A percentile compares a stretch with the other conserved stretches of the same genome.
These are phyloP conservation scores for Fusarium incarnatum DNA, from an alignment of 2,329 filamentous ascomycete genomes.

Conservation along the genomic window DNA sequence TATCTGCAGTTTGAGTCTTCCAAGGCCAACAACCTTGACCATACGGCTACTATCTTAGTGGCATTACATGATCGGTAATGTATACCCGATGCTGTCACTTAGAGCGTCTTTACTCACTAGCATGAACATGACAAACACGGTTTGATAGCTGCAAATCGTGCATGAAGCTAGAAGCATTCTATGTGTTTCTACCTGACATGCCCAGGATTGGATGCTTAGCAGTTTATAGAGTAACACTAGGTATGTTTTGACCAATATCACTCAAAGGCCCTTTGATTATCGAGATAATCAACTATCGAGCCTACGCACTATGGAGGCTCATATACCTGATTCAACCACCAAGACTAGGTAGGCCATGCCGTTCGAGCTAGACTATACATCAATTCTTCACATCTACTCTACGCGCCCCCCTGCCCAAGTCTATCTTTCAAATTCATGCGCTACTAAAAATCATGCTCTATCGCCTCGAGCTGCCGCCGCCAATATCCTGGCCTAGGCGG, in stretches of 20 bases:
- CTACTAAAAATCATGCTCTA: slow-evolving; percentile 33
- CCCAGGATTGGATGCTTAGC: not conserved
- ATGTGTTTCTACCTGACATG: not conserved
- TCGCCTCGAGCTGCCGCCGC: slow-evolving; percentile 68
- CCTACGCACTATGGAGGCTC: not conserved
- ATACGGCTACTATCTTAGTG: not conserved
- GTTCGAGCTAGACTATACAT: not conserved
- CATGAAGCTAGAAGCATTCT: slow-evolving; percentile 1
- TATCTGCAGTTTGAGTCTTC: not conserved
- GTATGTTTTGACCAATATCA: not conserved
- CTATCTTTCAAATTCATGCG: slow-evolving; percentile 33
- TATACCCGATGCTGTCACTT: not conserved
- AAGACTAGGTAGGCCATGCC: not conserved
- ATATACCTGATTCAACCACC: not conserved
- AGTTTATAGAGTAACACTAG: not conserved
- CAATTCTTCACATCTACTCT: slow-evolving; percentile 22
- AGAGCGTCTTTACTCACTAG: not conserved
- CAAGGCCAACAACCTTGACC: not conserved
- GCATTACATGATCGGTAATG: slow-evolving; percentile 5
- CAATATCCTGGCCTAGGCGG: slow-evolving; percentile 83
- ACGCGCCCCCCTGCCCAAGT: slow-evolving; percentile 8
- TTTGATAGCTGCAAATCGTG: slow-evolving; percentile 2
- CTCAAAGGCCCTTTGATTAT: slow-evolving; percentile 10
- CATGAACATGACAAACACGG: not conserved
- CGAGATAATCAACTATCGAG: slow-evolving; percentile 16